phyloP scores from a whole-genome alignment of 805 yeast genomes.

The Candida coquimbonensis region DNA sequence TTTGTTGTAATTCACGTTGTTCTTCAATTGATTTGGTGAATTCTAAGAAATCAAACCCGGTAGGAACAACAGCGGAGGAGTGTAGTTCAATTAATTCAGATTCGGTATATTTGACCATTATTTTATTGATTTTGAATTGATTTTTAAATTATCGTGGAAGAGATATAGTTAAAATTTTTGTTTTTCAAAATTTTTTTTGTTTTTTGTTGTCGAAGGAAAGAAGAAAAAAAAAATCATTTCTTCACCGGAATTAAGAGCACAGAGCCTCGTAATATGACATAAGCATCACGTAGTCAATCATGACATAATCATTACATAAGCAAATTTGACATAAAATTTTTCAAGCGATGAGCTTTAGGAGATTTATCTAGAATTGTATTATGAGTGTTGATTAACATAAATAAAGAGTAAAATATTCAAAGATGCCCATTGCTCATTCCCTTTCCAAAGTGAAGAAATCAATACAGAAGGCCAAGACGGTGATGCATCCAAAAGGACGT shows the following conservation, averaged over 20 bases:
- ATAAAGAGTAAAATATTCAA: too few species aligned
- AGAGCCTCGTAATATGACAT: too few species aligned
- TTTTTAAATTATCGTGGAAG: too few species aligned
- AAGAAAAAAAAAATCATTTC: too few species aligned
- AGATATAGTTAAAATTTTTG: too few species aligned
- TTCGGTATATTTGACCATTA: constrained; percentile 58
- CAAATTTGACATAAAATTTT: neutral
- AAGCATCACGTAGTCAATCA: too few species aligned
- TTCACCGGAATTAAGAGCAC: too few species aligned
- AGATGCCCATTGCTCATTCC: constrained; percentile 62
- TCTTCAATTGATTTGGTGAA: constrained; percentile 62
- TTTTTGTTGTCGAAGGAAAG: too few species aligned
- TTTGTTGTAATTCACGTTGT: constrained; percentile 43
- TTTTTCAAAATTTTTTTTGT: too few species aligned
- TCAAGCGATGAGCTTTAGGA: neutral
- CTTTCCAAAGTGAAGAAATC: constrained; percentile 58
- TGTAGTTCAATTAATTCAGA: constrained; percentile 58
- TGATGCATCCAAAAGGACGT: constrained; percentile 82
- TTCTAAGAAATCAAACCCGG: constrained; percentile 55
- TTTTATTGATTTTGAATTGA: neutral
- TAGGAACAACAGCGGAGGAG: constrained; percentile 51
- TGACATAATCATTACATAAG: too few species aligned
- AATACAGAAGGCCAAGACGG: constrained; percentile 45
- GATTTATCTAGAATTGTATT: too few species aligned
- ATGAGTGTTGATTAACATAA: too few species aligned